Base-by-base conservation (phyloP, 1,284 basidiomycete genomes). In the Ceratobasidium papillatum region DNA sequence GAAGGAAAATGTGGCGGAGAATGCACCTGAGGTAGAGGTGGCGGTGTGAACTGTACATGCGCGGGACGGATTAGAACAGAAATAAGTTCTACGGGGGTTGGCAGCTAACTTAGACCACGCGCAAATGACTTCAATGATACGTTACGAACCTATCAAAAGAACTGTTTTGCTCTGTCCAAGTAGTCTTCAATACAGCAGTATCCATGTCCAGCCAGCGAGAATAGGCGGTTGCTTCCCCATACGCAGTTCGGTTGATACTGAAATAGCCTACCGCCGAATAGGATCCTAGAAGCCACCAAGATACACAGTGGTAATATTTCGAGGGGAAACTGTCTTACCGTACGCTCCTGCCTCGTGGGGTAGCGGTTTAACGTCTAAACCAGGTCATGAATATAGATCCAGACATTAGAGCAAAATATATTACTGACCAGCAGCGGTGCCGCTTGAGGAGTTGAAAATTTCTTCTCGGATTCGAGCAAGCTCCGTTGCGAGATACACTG, bases 201-300 rank as follows among this genome's bases (percentile, higher is more conserved):
- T 93, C 91, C 41, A 93, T 81, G 77, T 93, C 90, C 41, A 93
- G 84, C 87, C 89, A 93, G 52, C 91, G 85, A 34, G 80, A 83
- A 78, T 90, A 92, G 77, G 86, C 81, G 0, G 85, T 83, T 1
- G 85, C 80, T 1, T 47, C 41, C 8, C 43, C 62, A n/a, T 76
- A 65, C 8, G 80, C 52, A 1, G 81, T 83, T 1, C 81, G 77
- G 71, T 85, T 87, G 0, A 87, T 85, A 3, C 91, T 77, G 0
- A 93, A 81, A 78, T 88, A 87, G 3, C 90, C 91, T 9, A 91
- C 88, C 5, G 87, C 88, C 4, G 87, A 84, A 78, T 90, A 92
- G 2, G 91, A 91, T 32, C 91, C 91, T 92, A 75, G 17, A 66
- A 34, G 9, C 2, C 30, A 22, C 52, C 11, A 14, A 3, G 59